Conservation (phyloP, 2,329 filamentous ascomycete species). For the Cladosporium colombiae region DNA sequence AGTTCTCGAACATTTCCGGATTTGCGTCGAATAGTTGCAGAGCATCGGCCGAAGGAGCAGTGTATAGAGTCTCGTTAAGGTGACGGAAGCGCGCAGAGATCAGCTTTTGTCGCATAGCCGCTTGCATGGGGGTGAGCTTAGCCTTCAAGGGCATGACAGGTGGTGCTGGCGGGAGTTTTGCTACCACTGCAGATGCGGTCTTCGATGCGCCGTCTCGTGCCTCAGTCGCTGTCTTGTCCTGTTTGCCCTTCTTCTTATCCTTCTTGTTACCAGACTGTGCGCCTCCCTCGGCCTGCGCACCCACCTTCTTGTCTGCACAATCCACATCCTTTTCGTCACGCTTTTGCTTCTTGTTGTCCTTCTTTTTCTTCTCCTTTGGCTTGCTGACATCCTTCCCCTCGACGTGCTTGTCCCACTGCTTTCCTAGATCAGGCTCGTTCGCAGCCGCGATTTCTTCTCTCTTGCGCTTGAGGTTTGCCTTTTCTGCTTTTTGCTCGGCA, state of each 20-base stretch:
- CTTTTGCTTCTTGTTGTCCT: constrained; percentile 34
- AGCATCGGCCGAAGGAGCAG: constrained; percentile 81
- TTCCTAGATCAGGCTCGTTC: constrained; percentile 69
- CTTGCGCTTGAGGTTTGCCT: constrained; percentile 29
- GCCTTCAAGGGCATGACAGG: constrained; percentile 39
- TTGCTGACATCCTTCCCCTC: constrained; percentile 59
- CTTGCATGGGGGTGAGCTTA: constrained; percentile 88
- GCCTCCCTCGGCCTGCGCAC: background rate
- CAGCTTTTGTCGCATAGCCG: constrained; percentile 91
- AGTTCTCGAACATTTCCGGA: constrained; percentile 93
- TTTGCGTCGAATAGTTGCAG: constrained; percentile 78
- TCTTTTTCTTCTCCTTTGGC: constrained; percentile 39
- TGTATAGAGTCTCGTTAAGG: constrained; percentile 96
- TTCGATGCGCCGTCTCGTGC: constrained; percentile 12
- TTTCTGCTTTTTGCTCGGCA: constrained; percentile 12
- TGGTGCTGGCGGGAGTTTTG: constrained; percentile 32
- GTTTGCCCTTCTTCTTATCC: constrained; percentile 23
- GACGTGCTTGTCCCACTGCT: constrained; percentile 78
- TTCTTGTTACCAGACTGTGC: constrained; percentile 13
- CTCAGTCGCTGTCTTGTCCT: constrained; percentile 14
- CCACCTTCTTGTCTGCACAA: background rate
- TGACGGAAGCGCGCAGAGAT: constrained; percentile 94
- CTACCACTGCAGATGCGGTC: background rate
- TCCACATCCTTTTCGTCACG: constrained; percentile 23
- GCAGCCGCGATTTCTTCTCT: constrained; percentile 46